Base-by-base conservation (phyloP, 2,329 filamentous ascomycete genomes). In the Pseudogymnoascus sp. region DNA sequence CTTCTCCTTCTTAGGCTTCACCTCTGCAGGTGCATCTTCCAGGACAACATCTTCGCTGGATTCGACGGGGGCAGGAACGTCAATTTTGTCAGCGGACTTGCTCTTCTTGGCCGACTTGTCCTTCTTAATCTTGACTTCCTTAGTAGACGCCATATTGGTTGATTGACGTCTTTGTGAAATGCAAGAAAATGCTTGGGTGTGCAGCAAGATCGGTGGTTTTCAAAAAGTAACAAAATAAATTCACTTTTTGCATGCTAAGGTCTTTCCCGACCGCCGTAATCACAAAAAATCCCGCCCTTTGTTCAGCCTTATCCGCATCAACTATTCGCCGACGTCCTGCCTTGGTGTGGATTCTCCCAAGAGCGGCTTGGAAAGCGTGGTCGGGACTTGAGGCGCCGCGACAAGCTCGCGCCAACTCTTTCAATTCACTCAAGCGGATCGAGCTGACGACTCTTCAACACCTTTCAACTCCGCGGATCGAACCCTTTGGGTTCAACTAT, bases 81-180 rank as follows among this genome's bases (percentile, higher is more conserved):
- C 67, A 35, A 53, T 62, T 28, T 69, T 18, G 31, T 64, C 56
- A 33, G 67, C 67, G 62, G 63, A 64, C 50, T 70, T 70, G 60
- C 69, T 67, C 59, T 71, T 71, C 65, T 67, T 68, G 63, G 38
- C 62, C 14, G 59, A 62, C 38, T 63, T 66, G 8, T 66, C 61
- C 56, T 64, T 65, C 60, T 65, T 65, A 14, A 60, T n/a, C 59
- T 60, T 40, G 18, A 60, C 59, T 40, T 60, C 59, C n/a, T 60
- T 60, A 21, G 18, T 60, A 38, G 59, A 60, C 33, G 59, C 16
- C 59, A 60, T 60, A n/a, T 18, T 14, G 59, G 37, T 37, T 60
- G 59, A 56, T 33, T 33, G 31, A 10, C 25, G 47, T 56, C 47
- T 56, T 33, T 56, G 47, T 56, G 25, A 56, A 23, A 11, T 53